Evolutionary conservation across 371 early-diverging fungal genomes (phyloP).

Genomic region (Rhizopus arrhizus): DNA sequence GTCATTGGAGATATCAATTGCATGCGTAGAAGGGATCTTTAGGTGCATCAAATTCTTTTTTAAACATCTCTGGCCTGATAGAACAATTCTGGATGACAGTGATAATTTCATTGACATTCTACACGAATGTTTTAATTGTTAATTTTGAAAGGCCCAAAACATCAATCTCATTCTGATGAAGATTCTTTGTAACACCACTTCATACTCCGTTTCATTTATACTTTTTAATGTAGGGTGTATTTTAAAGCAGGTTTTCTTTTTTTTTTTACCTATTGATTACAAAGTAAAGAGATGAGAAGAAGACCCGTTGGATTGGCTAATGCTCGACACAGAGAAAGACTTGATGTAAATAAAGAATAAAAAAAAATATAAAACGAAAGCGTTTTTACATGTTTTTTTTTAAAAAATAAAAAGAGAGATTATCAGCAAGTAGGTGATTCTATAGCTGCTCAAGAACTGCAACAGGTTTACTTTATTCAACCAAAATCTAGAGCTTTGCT

Average conservation of each 20-base stretch:
- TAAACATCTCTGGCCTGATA: no score
- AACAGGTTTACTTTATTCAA: constrained; percentile 39
- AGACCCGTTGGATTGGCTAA: constrained; percentile 43
- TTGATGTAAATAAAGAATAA: constrained; percentile 28
- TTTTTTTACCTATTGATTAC: constrained; percentile 2
- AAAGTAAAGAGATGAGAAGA: constrained; percentile 33
- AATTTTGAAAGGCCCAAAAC: no score
- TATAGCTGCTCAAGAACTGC: constrained; percentile 59
- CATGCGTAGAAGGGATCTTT: no score
- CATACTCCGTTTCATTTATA: no score
- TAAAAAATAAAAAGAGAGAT: constrained; percentile 43
- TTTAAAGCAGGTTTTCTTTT: not conserved
- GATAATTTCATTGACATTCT: no score
- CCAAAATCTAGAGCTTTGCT: not conserved
- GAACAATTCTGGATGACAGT: no score
- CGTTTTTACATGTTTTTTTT: not conserved
- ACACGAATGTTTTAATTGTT: no score
- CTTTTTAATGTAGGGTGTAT: no score
- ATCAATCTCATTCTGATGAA: no score
- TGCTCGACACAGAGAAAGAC: constrained; percentile 30
- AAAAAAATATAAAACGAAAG: not conserved
- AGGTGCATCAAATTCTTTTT: no score
- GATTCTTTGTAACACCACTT: no score
- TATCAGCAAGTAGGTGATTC: constrained; percentile 58
- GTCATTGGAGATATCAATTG: no score